Base-by-base conservation (phyloP, 2,329 filamentous ascomycete genomes). In the Aspergillus viridinutans region DNA sequence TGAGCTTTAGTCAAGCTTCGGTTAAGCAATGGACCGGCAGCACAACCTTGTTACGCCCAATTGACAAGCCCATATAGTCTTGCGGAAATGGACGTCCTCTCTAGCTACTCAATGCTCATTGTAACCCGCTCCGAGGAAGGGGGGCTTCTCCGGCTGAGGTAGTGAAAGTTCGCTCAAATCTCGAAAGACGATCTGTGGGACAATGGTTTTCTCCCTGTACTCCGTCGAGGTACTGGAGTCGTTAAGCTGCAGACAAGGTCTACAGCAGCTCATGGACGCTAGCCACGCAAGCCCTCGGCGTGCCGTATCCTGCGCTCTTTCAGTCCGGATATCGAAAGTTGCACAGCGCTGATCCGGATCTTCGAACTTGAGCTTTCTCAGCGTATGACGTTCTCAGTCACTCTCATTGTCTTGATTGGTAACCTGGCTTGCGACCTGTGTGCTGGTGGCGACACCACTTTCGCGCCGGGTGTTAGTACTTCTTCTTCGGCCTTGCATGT, bases 401-500 rank as follows among this genome's bases (percentile, higher is more conserved):
- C 43, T 47, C 21, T 23, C 43, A 8, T 47, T 20, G 23, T 12
- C 21, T 12, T 26, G 20, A 14, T 26, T 12, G 10, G 43, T 4
- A 23, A 47, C 49, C 40, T 52, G 42, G 40, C 52, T 58, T 4
- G 53, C 43, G 23, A 58, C 25, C 32, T 64, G 63, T 8, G 58
- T 56, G 49, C 56, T 64, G 21, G 53, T 45, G 17, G 45, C 61
- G 8, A 50, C 54, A 14, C 40, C 57, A 26, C 60, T 62, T 32
- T 47, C 55, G 23, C 59, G 59, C 35, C 53, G 58, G 8, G 59
- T 58, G 47, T 65, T 64, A 10, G 58, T 61, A 32, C 61, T 69
- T 50, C 64, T 64, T 57, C 68, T 64, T 53, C 62, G 65, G 4
- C 65, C 64, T 54, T 62, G 65, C 53, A 61, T 58, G 53, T 67